These are phyloP conservation scores for Tricholoma furcatifolium DNA, from an alignment of 768 basidiomycete species.

Conservation along the genomic window DNA sequence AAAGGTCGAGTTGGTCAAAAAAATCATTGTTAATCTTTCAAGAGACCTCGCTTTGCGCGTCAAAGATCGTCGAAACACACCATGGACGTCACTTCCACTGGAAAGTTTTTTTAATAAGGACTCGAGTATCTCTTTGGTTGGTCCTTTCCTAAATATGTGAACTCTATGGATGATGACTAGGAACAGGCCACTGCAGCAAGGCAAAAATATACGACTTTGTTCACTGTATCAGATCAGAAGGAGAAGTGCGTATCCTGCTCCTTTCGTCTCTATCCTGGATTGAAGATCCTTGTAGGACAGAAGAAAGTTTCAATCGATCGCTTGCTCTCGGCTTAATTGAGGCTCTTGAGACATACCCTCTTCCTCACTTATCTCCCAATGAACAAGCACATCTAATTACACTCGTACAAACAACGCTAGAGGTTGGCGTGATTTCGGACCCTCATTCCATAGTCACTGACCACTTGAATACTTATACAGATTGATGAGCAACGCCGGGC, in stretches of 20 bases:
- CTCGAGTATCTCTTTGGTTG: conserved; percentile 16
- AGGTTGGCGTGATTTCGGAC: conserved; percentile 47
- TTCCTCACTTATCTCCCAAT: conserved; percentile 71
- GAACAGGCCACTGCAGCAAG: conserved; percentile 19
- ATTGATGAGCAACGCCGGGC: conserved; percentile 90
- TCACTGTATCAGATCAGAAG: conserved; percentile 40
- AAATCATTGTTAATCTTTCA: conserved; percentile 70
- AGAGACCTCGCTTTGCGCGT: conserved; percentile 31
- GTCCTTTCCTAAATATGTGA: conserved; percentile 1
- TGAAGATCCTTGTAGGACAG: conserved; percentile 33
- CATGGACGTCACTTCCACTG: conserved; percentile 53
- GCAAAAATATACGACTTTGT: conserved; percentile 53
- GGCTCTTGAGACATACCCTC: conserved; percentile 56
- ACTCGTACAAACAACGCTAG: conserved; percentile 82
- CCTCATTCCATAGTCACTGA: not conserved
- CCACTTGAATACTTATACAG: conserved; percentile 35
- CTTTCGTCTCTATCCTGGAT: conserved; percentile 1
- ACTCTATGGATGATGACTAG: not conserved
- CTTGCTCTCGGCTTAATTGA: conserved; percentile 63
- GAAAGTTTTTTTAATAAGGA: conserved; percentile 54
- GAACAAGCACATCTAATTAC: conserved; percentile 85
- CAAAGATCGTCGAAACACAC: conserved; percentile 19
- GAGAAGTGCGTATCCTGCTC: conserved; percentile 41
- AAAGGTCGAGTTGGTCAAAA: conserved; percentile 83
- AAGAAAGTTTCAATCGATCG: conserved; percentile 57